These are phyloP conservation scores for Pichia sp. DNA, from an alignment of 1,139 yeast species.

Conservation along the genomic window DNA sequence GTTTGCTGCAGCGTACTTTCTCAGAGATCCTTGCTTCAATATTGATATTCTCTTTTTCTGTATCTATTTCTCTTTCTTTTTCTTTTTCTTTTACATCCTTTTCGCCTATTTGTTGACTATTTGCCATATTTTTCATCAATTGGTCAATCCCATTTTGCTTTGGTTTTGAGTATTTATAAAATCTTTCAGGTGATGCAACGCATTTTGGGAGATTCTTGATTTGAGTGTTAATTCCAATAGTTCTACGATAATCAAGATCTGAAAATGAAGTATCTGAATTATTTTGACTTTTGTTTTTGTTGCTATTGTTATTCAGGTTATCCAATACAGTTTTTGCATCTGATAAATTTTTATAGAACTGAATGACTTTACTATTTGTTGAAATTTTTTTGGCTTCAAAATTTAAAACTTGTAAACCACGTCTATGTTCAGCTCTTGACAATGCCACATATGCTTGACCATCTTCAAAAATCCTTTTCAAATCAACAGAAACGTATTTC, in stretches of 20 bases:
- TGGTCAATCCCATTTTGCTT: too few relatives aligned
- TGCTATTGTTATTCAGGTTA: background rate
- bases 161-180: conserved; percentile 1
- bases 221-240: conserved; percentile 11
- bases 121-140: too few relatives aligned
- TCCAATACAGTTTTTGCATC: conserved; percentile 30
- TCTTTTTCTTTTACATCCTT: too few relatives aligned
- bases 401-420: conserved; percentile 71
- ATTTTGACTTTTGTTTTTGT: background rate
- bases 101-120: too few relatives aligned
- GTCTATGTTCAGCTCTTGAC: conserved; percentile 75
- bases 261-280: conserved; percentile 26
- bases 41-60: too few relatives aligned
- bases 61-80: too few relatives aligned
- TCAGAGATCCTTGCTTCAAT: too few relatives aligned
- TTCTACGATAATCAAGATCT: conserved; percentile 12
- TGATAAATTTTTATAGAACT: conserved; percentile 44
- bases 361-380: conserved; percentile 57
- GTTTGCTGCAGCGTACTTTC: background rate
- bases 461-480: conserved; percentile 70
- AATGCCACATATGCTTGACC: conserved; percentile 96
- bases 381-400: conserved; percentile 53
- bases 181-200: conserved; percentile 16
- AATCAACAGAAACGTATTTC: conserved; percentile 74
- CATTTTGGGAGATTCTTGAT: conserved; percentile 8